Evolutionary conservation across 371 early-diverging fungal genomes (phyloP).

Genomic region (Astathelohania contejeani): DNA sequence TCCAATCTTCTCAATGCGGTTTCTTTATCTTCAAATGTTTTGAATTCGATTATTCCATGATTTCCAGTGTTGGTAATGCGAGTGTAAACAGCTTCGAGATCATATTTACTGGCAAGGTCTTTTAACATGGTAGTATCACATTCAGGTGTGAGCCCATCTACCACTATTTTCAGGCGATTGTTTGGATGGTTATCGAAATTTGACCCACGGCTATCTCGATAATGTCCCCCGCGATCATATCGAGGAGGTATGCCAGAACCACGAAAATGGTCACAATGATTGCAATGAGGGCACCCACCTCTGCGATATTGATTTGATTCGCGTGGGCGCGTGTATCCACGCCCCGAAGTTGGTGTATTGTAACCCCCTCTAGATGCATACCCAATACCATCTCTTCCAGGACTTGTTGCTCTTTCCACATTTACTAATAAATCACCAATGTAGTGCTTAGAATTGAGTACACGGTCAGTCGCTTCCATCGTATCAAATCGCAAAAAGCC

Average conservation of each 20-base stretch:
- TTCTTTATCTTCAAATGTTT: conserved; percentile 23
- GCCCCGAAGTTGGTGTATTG: background rate
- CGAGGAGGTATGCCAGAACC: no score
- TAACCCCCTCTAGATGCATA: no score
- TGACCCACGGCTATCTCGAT: background rate
- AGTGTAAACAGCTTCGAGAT: conserved; percentile 27
- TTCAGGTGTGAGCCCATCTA: conserved; percentile 18
- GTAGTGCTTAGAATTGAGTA: conserved; percentile 13
- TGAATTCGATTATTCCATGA: conserved; percentile 35
- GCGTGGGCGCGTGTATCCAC: background rate
- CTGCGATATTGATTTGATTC: background rate
- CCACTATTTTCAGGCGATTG: conserved; percentile 22
- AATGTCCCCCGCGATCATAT: background rate
- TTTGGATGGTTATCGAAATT: background rate
- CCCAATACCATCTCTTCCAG: background rate
- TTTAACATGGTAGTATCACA: conserved; percentile 11
- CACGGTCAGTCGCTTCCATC: conserved; percentile 5
- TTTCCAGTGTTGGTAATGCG: conserved; percentile 24
- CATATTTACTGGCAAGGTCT: conserved; percentile 16
- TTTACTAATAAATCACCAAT: conserved; percentile 13
- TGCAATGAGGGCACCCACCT: background rate
- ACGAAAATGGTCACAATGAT: no score
- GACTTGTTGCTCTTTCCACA: conserved; percentile 19
- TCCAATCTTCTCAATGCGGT: conserved; percentile 21
- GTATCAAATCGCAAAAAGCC: conserved; percentile 22